phyloP scores from a whole-genome alignment of 768 basidiomycete genomes.

The Mycena amicta region DNA sequence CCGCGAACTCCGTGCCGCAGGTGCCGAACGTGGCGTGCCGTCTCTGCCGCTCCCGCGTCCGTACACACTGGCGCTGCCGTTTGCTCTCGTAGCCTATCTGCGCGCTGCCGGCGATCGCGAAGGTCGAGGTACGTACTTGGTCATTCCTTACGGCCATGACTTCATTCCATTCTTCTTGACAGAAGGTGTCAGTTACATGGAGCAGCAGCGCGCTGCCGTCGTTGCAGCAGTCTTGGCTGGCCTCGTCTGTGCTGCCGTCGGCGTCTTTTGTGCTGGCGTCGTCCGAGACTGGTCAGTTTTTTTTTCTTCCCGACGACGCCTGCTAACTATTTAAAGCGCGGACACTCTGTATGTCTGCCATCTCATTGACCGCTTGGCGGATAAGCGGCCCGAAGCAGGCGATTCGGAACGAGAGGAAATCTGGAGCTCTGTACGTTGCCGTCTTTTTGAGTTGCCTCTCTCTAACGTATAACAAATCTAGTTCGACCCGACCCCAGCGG shows the following conservation, averaged over 20 bases:
- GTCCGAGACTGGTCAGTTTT: too few species aligned
- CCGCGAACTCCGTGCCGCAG: conserved; percentile 29
- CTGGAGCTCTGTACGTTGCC: conserved; percentile 16
- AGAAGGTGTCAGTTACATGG: conserved; percentile 20
- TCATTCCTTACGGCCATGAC: not conserved
- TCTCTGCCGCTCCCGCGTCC: conserved; percentile 51
- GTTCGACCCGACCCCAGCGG: conserved; percentile 18
- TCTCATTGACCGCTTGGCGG: conserved; percentile 18
- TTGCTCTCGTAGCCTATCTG: conserved; percentile 80
- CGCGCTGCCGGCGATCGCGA: conserved; percentile 61
- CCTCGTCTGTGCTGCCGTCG: conserved; percentile 19
- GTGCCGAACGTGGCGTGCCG: conserved; percentile 24
- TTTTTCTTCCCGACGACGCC: too few species aligned
- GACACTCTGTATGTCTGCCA: conserved; percentile 22
- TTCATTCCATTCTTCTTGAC: not conserved
- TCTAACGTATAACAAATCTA: not conserved
- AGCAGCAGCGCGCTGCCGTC: conserved; percentile 21
- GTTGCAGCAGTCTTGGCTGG: conserved; percentile 19
- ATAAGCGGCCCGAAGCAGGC: conserved; percentile 3
- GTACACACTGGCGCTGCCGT: conserved; percentile 78
- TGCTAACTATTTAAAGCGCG: too few species aligned
- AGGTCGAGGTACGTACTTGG: conserved; percentile 9
- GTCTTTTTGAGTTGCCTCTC: not conserved
- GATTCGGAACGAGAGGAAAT: conserved; percentile 15
- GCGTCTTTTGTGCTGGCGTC: conserved; percentile 20